Evolutionary conservation across 2,329 filamentous ascomycete species (phyloP), one percentile per base, ranked within the genome.

Genomic region (Xylaria sp.): DNA sequence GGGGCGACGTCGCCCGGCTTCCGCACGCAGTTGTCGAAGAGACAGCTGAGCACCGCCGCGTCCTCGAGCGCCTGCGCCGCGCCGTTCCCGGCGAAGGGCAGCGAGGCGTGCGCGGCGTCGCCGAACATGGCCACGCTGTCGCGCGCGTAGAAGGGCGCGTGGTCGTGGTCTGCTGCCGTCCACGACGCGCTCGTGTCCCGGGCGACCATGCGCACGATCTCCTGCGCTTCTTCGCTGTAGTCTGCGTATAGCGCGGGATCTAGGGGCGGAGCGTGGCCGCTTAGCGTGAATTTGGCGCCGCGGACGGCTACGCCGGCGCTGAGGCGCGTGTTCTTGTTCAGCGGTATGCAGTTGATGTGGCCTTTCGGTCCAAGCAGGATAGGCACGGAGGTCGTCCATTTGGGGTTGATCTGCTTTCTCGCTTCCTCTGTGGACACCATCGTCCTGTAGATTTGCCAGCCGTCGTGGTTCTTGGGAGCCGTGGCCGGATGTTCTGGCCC

Each of bases 61-160:
- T 81, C 80, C 69, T 82, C 80, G 56, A 82, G 72, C n/a, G 79
- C 80, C 67, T 81, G 80, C 20, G 78, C 78, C 0, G 80, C 80
- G 0, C 80, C 80, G 63, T 80, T 79, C 7, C 79, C 80, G 2
- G 77, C 75, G 69, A 80, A 81, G 0, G 80, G 80, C 1, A 80
- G 71, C 7, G 78, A 56, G 2, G 79, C 75, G 70, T 81, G 79
- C 10, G 80, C 80, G 0, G 79, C 78, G 65, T 81, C 80, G 50
- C 79, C 79, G 54, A 79, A 48, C 48, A 80, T 75, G 20, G 74
- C 75, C 2, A 80, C 73, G n/a, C 66, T 63, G 20, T 72, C 70
- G 0, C 70, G 70, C 1, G 69, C 59, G 63, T 80, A 81, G 34
- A 66, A 75, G 0, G 78, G 78, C 41, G 79, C 79, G 56, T 78